Evolutionary conservation across 192 early-diverging fungal genomes (phyloP).

Genomic region (Linnemannia exigua): DNA sequence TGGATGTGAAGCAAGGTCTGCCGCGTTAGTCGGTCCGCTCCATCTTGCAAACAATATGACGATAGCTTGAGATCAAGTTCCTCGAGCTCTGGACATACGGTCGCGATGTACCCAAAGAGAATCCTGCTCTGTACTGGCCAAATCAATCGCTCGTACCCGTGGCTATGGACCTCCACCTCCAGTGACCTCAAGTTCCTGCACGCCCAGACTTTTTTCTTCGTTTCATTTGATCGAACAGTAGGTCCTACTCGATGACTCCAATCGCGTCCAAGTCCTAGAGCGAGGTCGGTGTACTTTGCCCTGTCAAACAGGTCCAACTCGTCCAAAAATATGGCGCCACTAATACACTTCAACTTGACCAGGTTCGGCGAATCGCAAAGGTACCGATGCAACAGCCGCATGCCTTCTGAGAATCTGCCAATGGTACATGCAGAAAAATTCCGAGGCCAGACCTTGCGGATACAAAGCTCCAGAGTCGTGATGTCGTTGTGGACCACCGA

Average conservation of each 20-base stretch:
- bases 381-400: background rate
- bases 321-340: background rate
- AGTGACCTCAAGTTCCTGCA: background rate
- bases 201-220: background rate
- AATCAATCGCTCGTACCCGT: background rate
- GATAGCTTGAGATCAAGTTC: background rate
- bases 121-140: conserved; percentile 6
- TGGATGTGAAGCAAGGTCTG: background rate
- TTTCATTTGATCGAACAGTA: background rate
- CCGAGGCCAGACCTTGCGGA: background rate
- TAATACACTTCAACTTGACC: background rate
- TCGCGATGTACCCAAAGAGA: background rate
- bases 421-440: background rate
- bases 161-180: background rate
- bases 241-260: background rate
- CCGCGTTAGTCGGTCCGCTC: background rate
- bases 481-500: background rate
- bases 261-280: background rate
- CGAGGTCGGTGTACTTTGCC: background rate
- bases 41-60: background rate
- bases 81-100: background rate
- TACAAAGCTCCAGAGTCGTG: background rate
- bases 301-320: background rate
- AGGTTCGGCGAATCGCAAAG: background rate
- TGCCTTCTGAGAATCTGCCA: background rate